Base-by-base conservation (phyloP, 2,329 filamentous ascomycete genomes). In the Rhinocladiella mackenziei region DNA sequence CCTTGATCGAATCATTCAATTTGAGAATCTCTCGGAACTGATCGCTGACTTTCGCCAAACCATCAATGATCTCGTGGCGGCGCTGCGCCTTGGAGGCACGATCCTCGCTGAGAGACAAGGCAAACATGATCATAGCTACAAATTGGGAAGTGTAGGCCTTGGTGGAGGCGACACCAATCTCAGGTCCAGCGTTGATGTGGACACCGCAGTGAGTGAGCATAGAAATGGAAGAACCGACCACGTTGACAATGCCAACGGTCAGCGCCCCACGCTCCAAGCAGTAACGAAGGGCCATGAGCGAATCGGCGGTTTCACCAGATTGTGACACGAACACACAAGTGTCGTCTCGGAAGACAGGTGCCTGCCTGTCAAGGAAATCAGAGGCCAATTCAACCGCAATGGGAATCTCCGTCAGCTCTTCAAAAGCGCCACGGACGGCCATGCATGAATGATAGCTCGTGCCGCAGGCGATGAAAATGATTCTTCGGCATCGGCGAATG, bases 61-160 rank as follows among this genome's bases (percentile, higher is more conserved):
- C 91, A 58, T 94, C 84, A 77, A 98, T 96, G 63, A 98, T 97
- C 70, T 96, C 89, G 69, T 92, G 82, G 22, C 92, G 85, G 63
- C 91, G 81, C 73, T 85, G 81, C 61, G 84, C 80, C 80, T 98
- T 98, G 58, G 89, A 96, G 30, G 89, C 87, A 59, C 92, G 87
- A 69, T 98, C 92, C 73, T 98, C 92, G 62, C 87, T 92, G 46
- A 98, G 80, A 20, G 89, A 96, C 54, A 98, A 76, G 5, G 92
- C 92, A 62, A 98, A 97, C 92, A 98, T 98, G 72, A 97, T 86
- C 89, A 98, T 96, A 66, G 92, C 94, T 63, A 98, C 88, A 69
- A 97, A 98, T 68, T 98, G 92, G 34, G 92, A 97, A 10, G 92
- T 98, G 74, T 98, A 98, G 28, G 92, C 92, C 78, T 98, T 98